Conservation (phyloP, 2,329 filamentous ascomycete genomes). For the Paecilomyces sp. region DNA sequence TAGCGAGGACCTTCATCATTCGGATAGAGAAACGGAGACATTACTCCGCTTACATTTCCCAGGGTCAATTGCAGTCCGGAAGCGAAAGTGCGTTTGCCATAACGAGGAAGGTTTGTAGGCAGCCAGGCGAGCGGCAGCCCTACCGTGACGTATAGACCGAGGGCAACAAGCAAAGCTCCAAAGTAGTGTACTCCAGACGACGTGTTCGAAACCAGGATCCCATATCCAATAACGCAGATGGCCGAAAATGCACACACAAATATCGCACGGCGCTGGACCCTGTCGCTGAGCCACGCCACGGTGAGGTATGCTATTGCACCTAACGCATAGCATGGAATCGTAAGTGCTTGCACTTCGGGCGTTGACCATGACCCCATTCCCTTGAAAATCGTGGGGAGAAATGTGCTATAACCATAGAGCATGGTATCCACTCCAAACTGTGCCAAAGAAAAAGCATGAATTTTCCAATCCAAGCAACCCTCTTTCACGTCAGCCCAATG, state of each 20-base stretch:
- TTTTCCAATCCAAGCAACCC: conserved; percentile 68
- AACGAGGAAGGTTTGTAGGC: conserved; percentile 64
- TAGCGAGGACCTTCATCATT: conserved; percentile 50
- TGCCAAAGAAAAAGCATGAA: conserved; percentile 61
- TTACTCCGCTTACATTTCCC: conserved; percentile 65
- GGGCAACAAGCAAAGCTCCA: conserved; percentile 68
- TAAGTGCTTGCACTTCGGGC: conserved; percentile 65
- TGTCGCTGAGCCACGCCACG: conserved; percentile 61
- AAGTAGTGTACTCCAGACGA: conserved; percentile 63
- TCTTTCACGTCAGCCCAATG: conserved; percentile 58
- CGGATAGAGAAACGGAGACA: conserved; percentile 56
- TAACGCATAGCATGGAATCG: conserved; percentile 69
- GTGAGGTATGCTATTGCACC: conserved; percentile 64
- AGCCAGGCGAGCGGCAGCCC: conserved; percentile 51
- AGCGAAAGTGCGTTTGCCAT: conserved; percentile 67
- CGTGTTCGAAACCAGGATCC: conserved; percentile 55
- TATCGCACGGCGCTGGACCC: conserved; percentile 57
- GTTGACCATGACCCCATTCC: conserved; percentile 58
- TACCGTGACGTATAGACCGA: conserved; percentile 59
- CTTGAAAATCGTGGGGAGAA: conserved; percentile 71
- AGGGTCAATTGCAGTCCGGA: conserved; percentile 64
- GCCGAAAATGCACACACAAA: conserved; percentile 57
- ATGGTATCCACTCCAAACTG: conserved; percentile 71
- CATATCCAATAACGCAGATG: conserved; percentile 63
- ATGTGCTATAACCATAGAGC: conserved; percentile 72